phyloP scores from a whole-genome alignment of 805 yeast genomes.

The Ascoidea tarda region DNA sequence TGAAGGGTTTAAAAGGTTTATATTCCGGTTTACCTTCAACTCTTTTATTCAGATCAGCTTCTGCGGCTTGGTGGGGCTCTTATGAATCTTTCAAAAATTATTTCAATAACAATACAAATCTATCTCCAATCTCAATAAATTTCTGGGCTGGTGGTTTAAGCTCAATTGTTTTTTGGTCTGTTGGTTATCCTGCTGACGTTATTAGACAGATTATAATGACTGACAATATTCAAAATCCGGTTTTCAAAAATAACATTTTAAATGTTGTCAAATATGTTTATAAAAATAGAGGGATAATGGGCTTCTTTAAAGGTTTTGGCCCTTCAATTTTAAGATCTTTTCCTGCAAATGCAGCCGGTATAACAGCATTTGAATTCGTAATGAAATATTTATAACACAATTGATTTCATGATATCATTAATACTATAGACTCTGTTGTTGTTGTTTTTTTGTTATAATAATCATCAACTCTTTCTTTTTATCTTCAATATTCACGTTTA shows the following conservation, averaged over 20 bases:
- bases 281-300: conserved; percentile 43
- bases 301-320: conserved; percentile 69
- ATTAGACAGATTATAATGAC: conserved; percentile 79
- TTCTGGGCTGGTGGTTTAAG: conserved; percentile 89
- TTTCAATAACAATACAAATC: conserved; percentile 47
- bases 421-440: no score
- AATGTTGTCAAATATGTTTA: conserved; percentile 63
- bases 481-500: no score
- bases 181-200: conserved; percentile 83
- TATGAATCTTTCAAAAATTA: conserved; percentile 65
- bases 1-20: conserved; percentile 56
- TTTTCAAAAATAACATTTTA: conserved; percentile 47
- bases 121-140: conserved; percentile 60
- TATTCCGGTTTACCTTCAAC: conserved; percentile 80
- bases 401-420: no score
- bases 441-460: no score
- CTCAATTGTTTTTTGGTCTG: conserved; percentile 83
- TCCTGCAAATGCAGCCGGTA: conserved; percentile 90
- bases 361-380: conserved; percentile 81
- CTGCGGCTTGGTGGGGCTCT: conserved; percentile 90
- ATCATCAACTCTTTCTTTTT: no score
- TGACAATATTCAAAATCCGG: conserved; percentile 60
- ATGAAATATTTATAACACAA: conserved; percentile 27
- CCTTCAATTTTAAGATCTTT: conserved; percentile 73
- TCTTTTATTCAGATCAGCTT: conserved; percentile 75